Percentiles rank a stretch among this genome's conserved stretches.
Evolutionary conservation across 164 flowering plant species (phyloP).

Genomic region (Platanus orientalis): DNA sequence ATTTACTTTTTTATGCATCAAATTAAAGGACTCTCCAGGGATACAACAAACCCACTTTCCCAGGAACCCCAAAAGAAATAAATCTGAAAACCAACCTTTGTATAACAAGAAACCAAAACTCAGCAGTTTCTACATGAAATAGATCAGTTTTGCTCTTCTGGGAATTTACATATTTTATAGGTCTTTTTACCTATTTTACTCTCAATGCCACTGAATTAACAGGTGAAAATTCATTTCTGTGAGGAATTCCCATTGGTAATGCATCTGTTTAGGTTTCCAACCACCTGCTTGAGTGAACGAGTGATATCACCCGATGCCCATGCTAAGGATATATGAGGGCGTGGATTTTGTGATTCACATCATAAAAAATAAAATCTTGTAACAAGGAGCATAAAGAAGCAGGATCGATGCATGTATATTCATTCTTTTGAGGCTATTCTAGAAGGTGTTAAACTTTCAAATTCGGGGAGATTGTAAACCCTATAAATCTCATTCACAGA

Average conservation of each 20-base stretch:
- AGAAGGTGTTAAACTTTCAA: constrained; percentile 51
- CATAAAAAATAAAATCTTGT: no score
- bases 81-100: no score
- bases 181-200: constrained; percentile 77
- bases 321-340: constrained; percentile 89
- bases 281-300: constrained; percentile 34
- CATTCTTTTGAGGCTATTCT: not conserved
- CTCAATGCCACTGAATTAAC: constrained; percentile 60
- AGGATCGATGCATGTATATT: not conserved
- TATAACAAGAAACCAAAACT: no score
- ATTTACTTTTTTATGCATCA: no score
- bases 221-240: constrained; percentile 39
- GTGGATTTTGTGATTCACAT: constrained; percentile 59
- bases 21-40: no score
- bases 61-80: no score
- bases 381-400: not conserved
- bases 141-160: constrained; percentile 16
- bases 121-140: not conserved
- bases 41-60: no score
- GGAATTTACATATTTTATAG: constrained; percentile 50
- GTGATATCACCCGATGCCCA: constrained; percentile 84
- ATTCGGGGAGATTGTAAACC: constrained; percentile 93
- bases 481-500: constrained; percentile 76
- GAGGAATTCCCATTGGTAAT: constrained; percentile 16
- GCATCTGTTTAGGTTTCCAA: constrained; percentile 40